Percentiles rank a stretch among this genome's conserved stretches.
Conservation (phyloP, 129 eudicot species). For the Apium graveolens region DNA sequence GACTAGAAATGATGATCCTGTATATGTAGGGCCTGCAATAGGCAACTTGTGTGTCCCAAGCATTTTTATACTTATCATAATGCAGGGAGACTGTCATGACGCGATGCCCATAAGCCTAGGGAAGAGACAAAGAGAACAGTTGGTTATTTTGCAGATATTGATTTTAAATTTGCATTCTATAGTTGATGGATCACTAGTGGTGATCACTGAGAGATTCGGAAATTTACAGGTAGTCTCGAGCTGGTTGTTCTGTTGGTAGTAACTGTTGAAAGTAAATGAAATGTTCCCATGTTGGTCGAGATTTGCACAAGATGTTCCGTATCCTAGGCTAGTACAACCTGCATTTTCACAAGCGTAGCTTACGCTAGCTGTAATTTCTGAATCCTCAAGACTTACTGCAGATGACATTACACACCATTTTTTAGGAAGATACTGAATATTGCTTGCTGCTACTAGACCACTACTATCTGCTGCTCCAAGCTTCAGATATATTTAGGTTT, state of each 20-base stretch:
- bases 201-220: neutral
- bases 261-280: constrained; percentile 16
- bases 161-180: constrained; percentile 7
- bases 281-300: constrained; percentile 10
- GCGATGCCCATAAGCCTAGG: too few species aligned
- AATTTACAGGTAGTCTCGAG: constrained; percentile 1
- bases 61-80: too few species aligned
- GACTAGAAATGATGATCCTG: too few species aligned
- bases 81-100: too few species aligned
- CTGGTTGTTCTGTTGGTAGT: too few species aligned
- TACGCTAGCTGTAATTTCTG: constrained; percentile 43
- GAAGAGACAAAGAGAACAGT: too few species aligned
- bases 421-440: constrained; percentile 36
- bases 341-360: too few species aligned
- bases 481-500: constrained; percentile 39
- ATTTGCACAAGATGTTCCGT: constrained; percentile 10
- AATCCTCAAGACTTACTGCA: constrained; percentile 37
- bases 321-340: too few species aligned
- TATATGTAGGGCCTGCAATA: too few species aligned
- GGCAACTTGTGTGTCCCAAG: too few species aligned
- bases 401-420: too few species aligned
- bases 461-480: constrained; percentile 24
- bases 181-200: constrained; percentile 8
- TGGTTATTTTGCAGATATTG: too few species aligned
- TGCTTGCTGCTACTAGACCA: constrained; percentile 40